Evolutionary conservation across 441 rosid genomes (phyloP).

Genomic region (Manihot esculenta): DNA sequence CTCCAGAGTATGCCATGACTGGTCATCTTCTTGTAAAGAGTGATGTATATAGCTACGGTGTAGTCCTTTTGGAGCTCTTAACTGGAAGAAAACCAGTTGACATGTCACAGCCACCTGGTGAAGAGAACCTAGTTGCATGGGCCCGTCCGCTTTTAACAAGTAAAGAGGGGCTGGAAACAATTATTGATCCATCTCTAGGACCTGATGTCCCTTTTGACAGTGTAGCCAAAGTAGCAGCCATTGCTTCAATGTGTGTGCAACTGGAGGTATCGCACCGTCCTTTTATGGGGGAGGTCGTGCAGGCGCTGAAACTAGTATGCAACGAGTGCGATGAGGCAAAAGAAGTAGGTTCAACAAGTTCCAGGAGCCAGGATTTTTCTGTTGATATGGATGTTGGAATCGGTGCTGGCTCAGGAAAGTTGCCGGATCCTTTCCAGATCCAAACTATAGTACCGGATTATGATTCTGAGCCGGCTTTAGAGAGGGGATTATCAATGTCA

Average conservation of each 20-base stretch:
- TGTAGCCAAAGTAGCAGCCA: slow-evolving; percentile 87
- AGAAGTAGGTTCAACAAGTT: slow-evolving; percentile 57
- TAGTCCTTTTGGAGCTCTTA: slow-evolving; percentile 93
- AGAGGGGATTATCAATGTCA: slow-evolving; percentile 57
- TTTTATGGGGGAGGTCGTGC: slow-evolving; percentile 98
- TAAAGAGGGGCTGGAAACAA: slow-evolving; percentile 67
- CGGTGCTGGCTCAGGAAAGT: slow-evolving; percentile 48
- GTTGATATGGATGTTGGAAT: slow-evolving; percentile 48
- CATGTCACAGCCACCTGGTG: slow-evolving; percentile 88
- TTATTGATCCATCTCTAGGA: slow-evolving; percentile 71
- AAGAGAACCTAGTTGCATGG: slow-evolving; percentile 93
- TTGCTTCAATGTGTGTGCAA: slow-evolving; percentile 96
- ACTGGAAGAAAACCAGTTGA: slow-evolving; percentile 87
- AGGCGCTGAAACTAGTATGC: slow-evolving; percentile 83
- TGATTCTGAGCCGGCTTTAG: slow-evolving; percentile 59
- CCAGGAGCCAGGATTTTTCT: slow-evolving; percentile 49
- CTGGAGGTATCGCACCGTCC: slow-evolving; percentile 95
- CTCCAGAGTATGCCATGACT: slow-evolving; percentile 98
- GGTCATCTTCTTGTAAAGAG: slow-evolving; percentile 99
- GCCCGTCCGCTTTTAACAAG: slow-evolving; percentile 79
- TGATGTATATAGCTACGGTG: slow-evolving; percentile 97
- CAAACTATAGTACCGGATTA: slow-evolving; percentile 42
- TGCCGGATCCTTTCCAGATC: slow-evolving; percentile 37
- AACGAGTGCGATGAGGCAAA: slow-evolving; percentile 85
- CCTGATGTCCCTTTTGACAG: slow-evolving; percentile 67